These are phyloP conservation scores for Amesomyces nigricolor DNA, from an alignment of 2,329 filamentous ascomycete genomes.

Conservation along the genomic window DNA sequence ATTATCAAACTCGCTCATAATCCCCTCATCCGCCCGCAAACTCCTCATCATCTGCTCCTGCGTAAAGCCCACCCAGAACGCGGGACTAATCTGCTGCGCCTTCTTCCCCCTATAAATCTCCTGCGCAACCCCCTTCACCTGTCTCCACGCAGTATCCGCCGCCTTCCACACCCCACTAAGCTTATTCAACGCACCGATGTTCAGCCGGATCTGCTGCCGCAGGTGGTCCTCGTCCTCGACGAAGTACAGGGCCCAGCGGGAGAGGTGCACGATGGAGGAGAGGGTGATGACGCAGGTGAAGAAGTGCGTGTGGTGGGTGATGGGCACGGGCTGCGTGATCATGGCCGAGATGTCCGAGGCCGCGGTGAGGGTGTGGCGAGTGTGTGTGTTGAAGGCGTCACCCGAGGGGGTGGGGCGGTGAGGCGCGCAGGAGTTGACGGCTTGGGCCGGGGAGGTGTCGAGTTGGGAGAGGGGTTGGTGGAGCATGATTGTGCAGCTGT, in stretches of 20 bases:
- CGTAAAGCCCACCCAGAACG: conserved; percentile 50
- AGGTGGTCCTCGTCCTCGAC: conserved; percentile 60
- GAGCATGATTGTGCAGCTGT: conserved; percentile 63
- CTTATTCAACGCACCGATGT: conserved; percentile 67
- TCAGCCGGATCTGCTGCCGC: conserved; percentile 71
- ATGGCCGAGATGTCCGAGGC: conserved; percentile 72
- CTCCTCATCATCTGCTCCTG: conserved; percentile 51
- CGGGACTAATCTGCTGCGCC: conserved; percentile 46
- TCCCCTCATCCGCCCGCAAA: conserved; percentile 52
- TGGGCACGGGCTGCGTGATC: conserved; percentile 65
- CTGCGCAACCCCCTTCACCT: conserved; percentile 73
- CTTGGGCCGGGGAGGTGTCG: conserved; percentile 52
- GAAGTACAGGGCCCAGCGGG: conserved; percentile 65
- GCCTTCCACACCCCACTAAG: conserved; percentile 68
- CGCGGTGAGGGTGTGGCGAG: conserved; percentile 72
- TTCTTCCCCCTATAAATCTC: conserved; percentile 62
- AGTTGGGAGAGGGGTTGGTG: conserved; percentile 76
- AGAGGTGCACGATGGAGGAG: conserved; percentile 74
- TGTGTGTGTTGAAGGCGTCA: conserved; percentile 59
- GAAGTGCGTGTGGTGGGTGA: conserved; percentile 73
- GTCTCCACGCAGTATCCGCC: conserved; percentile 61
- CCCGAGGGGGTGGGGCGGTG: conserved; percentile 47
- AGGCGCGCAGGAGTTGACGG: conserved; percentile 62
- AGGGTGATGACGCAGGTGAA: conserved; percentile 76
- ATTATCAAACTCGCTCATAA: conserved; percentile 52